Evolutionary conservation across 2,329 filamentous ascomycete genomes (phyloP), one percentile per base, ranked within the genome.

Genomic region (Nothophoma quercina): DNA sequence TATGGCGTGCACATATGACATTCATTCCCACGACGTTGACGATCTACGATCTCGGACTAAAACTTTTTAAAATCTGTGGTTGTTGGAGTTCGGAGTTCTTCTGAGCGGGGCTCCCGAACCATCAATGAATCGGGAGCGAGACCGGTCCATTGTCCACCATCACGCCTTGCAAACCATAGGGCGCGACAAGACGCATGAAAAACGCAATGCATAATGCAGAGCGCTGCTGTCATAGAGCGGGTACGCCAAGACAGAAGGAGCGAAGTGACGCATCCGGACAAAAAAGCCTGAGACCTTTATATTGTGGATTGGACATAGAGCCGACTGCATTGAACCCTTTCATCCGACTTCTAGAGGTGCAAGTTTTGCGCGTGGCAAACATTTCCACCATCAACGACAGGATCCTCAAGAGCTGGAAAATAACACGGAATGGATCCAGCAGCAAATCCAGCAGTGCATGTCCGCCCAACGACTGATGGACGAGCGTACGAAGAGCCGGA

Each of bases 371-470:
- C 12, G 28, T 45, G 16, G 22, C 26, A 2, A 22, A 16, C 12
- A 10, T 13, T 5, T 23, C 12, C 10, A 34, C 23, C 16, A 23
- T 12, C 22, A 28, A n/a, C 25, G 1, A 21, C 16, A 23, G 3
- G 21, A 15, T 7, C 9, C 19, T 16, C 18, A 30, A 29, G 21
- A 18, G 1, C 18, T 38, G 22, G 16, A 12, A 3, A 18, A 29
- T 10, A 29, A 29, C 2, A 8, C 22, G 52, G 51, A 3, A 73
- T 73, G 69, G 68, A 71, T 55, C 59, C 64, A 25, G 55, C 57
- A 26, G 58, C 67, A 16, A 70, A 68, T 10, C 60, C 68, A 21
- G 57, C 57, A 2, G 67, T 67, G 12, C 62, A 66, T 25, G 33
- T 65, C 39, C 68, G 66, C 19, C 55, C 64, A 42, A 58, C 65